Base-by-base conservation (phyloP, 208 protist species). In the Herpetomonas tarakana region DNA sequence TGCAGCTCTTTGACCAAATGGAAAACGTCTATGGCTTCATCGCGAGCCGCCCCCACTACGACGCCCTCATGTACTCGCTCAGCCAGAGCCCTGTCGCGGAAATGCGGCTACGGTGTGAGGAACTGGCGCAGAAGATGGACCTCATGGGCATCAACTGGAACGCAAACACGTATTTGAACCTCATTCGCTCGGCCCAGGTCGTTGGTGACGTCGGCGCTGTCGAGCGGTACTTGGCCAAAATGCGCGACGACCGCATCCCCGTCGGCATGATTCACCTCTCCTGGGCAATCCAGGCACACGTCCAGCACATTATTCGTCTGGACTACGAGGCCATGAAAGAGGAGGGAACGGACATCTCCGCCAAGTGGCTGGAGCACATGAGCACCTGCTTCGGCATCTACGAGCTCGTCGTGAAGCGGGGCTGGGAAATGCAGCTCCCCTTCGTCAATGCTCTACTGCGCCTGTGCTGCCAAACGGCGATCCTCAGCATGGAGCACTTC, bases 1-100 rank as follows among this genome's bases (percentile, higher is more conserved):
- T 96, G 51, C 86, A 96, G 68, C 65, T 96, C 0, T 94, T 96
- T 58, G 90, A 96, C 49, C 90, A 96, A 62, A 96, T 96, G 90
- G 84, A 96, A 52, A 86, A 92, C 63, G 87, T 92, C 6, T 88
- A 92, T 57, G 87, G 87, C 45, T 93, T 83, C 74, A 93, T 96
- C 54, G 81, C 90, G 19, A 71, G 83, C 7, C 81, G 90, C 28
- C 81, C 83, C 18, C 87, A 92, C 51, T 96, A 96, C 70, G 78
- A 92, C 57, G 77, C 78, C 2, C 78, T 96, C 51, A 91, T 96
- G 82, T 86, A 74, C 52, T 74, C 84, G 27, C 65, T 96, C 26
- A 88, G 90, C 51, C 81, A 88, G 44, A 92, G 85, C 52, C 71
- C 71, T 2, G 65, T 71, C 2, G 78, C 90, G 12, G 86, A 96